phyloP scores from a whole-genome alignment of 2,329 filamentous ascomycete genomes.

The Aschersonia sp. region DNA sequence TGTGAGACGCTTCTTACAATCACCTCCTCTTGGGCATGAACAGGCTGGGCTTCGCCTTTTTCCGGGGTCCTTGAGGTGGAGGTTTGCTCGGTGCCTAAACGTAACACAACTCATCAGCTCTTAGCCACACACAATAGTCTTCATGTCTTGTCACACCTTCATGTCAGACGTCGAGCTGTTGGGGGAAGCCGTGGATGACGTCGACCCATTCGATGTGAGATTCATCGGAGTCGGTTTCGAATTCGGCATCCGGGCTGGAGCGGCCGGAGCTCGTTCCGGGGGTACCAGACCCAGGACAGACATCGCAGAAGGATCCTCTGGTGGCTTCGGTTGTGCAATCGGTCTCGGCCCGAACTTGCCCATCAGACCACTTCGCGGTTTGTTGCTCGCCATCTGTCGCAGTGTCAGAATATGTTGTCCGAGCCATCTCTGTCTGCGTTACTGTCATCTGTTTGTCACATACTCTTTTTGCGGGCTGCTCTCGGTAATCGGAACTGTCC shows the following conservation, averaged over 20 bases:
- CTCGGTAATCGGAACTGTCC: slow-evolving; percentile 19
- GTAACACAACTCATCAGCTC: background rate
- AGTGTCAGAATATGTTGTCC: slow-evolving; percentile 11
- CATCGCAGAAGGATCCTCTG: slow-evolving; percentile 37
- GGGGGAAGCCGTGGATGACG: slow-evolving; percentile 6
- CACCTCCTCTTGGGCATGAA: slow-evolving; percentile 10
- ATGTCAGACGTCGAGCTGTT: slow-evolving; percentile 5
- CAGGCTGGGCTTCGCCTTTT: slow-evolving; percentile 9
- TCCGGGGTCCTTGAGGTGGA: slow-evolving; percentile 3
- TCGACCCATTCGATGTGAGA: slow-evolving; percentile 10
- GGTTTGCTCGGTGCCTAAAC: slow-evolving; percentile 2
- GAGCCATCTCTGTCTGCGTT: background rate
- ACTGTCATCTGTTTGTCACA: slow-evolving; percentile 10
- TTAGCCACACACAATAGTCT: background rate
- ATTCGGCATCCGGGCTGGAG: slow-evolving; percentile 7
- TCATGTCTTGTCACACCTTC: slow-evolving; percentile 7
- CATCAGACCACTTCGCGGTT: slow-evolving; percentile 16
- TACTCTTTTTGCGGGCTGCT: slow-evolving; percentile 26
- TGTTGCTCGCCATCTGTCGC: slow-evolving; percentile 15
- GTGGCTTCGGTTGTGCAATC: slow-evolving; percentile 12
- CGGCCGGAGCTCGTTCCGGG: slow-evolving; percentile 25
- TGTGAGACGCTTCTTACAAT: no score
- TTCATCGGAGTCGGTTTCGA: slow-evolving; percentile 3
- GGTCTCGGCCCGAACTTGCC: slow-evolving; percentile 21
- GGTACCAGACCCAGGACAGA: slow-evolving; percentile 33